Percentiles rank a stretch among this genome's conserved stretches.
These are phyloP conservation scores for Fraxinus baroniana DNA, from an alignment of 305 asterid genomes.

Conservation along the genomic window DNA sequence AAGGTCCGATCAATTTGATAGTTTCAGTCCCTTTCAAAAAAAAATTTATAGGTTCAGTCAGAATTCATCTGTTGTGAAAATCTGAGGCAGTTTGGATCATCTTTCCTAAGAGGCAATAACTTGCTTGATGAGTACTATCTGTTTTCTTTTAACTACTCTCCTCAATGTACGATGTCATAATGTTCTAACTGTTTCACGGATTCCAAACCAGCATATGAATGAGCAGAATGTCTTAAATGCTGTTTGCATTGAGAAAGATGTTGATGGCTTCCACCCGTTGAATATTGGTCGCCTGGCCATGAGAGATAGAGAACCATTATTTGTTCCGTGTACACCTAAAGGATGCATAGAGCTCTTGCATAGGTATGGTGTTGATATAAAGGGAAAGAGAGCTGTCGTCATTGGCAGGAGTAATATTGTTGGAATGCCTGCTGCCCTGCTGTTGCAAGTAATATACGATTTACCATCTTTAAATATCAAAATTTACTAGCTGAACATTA, in stretches of 20 bases:
- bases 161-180: not conserved
- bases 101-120: not conserved
- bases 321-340: constrained; percentile 93
- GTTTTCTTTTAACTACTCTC: not conserved
- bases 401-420: constrained; percentile 93
- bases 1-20: not conserved
- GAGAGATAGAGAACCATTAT: constrained; percentile 87
- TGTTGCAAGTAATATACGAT: constrained; percentile 62
- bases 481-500: not conserved
- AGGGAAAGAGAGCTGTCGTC: constrained; percentile 88
- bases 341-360: constrained; percentile 89
- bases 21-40: not conserved
- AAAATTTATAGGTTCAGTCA: not conserved
- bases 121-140: not conserved
- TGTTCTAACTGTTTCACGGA: constrained; percentile 15
- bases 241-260: constrained; percentile 86
- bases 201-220: constrained; percentile 67
- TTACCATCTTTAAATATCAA: not conserved
- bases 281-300: constrained; percentile 88
- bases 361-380: constrained; percentile 65
- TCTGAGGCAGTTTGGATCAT: not conserved
- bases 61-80: not conserved
- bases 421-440: constrained; percentile 87
- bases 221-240: constrained; percentile 79
- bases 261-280: constrained; percentile 90